These are phyloP conservation scores for Podospora pseudocomata DNA, from an alignment of 495 filamentous ascomycete species.

Conservation along the genomic window DNA sequence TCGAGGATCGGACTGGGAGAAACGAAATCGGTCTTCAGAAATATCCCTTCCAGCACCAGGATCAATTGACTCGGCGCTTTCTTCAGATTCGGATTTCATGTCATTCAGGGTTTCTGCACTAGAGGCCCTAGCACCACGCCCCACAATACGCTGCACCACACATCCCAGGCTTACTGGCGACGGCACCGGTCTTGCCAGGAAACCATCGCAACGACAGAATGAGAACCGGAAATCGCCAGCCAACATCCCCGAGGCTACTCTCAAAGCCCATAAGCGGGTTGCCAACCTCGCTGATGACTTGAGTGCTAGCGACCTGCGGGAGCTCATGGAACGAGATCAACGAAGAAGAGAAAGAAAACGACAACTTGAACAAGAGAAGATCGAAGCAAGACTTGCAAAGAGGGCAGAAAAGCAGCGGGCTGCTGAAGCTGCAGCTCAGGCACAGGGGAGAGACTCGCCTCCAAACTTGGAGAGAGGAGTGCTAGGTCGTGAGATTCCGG, in stretches of 20 bases:
- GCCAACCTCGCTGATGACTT: conserved; percentile 79
- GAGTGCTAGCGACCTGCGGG: conserved; percentile 71
- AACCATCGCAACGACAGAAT: conserved; percentile 32
- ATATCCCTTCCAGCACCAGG: conserved; percentile 67
- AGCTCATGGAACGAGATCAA: conserved; percentile 80
- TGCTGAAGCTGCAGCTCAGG: conserved; percentile 37
- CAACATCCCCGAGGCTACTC: conserved; percentile 58
- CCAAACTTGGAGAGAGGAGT: conserved; percentile 53
- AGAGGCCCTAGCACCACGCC: conserved; percentile 72
- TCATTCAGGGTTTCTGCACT: conserved; percentile 71
- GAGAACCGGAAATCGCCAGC: conserved; percentile 40
- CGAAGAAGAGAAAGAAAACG: conserved; percentile 71
- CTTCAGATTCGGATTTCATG: conserved; percentile 65
- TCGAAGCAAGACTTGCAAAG: conserved; percentile 64
- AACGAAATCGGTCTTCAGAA: conserved; percentile 64
- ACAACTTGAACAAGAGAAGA: conserved; percentile 64
- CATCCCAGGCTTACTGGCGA: conserved; percentile 49
- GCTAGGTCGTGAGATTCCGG: conserved; percentile 48
- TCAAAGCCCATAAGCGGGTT: conserved; percentile 66
- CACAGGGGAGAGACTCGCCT: conserved; percentile 47
- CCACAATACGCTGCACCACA: conserved; percentile 69
- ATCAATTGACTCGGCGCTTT: conserved; percentile 69
- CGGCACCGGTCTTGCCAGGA: conserved; percentile 26
- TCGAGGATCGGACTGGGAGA: conserved; percentile 45
- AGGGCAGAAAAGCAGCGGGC: conserved; percentile 64